These are phyloP conservation scores for Trichoderma atrobrunneum DNA, from an alignment of 2,329 filamentous ascomycete species.

Conservation along the genomic window DNA sequence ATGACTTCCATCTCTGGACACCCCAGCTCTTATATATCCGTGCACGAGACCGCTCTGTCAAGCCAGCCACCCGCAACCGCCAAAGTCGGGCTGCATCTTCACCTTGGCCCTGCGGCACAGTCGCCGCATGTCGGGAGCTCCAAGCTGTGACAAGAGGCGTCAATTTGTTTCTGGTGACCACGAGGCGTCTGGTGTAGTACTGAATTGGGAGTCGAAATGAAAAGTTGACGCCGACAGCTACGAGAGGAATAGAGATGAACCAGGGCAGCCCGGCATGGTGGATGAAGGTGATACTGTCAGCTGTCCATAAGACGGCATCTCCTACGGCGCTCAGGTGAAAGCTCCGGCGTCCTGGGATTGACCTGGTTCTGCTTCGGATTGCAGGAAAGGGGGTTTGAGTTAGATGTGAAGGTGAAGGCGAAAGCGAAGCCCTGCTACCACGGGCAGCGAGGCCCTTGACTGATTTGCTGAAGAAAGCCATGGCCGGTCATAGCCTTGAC, in stretches of 20 bases:
- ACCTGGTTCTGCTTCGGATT: not conserved
- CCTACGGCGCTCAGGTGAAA: conserved; percentile 36
- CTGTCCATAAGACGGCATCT: conserved; percentile 39
- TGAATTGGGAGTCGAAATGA: conserved; percentile 47
- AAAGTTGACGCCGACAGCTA: conserved; percentile 46
- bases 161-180: conserved; percentile 30
- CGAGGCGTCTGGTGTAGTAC: conserved; percentile 38
- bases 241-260: conserved; percentile 53
- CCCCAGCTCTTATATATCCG: conserved; percentile 40
- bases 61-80: conserved; percentile 27
- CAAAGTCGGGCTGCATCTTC: conserved; percentile 23
- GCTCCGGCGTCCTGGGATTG: conserved; percentile 21
- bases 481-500: conserved; percentile 15
- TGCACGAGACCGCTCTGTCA: conserved; percentile 30
- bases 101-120: conserved; percentile 4
- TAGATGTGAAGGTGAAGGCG: not conserved
- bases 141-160: conserved; percentile 34
- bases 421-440: not conserved
- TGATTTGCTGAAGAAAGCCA: conserved; percentile 17
- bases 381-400: not conserved
- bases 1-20: conserved; percentile 48
- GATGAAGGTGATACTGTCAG: conserved; percentile 42
- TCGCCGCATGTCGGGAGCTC: conserved; percentile 27
- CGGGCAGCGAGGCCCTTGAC: not conserved
- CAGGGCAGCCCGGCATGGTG: conserved; percentile 50